Percentiles rank a stretch among this genome's conserved stretches.
These are phyloP conservation scores for Striga hermonthica DNA, from an alignment of 305 asterid genomes.

Conservation along the genomic window DNA sequence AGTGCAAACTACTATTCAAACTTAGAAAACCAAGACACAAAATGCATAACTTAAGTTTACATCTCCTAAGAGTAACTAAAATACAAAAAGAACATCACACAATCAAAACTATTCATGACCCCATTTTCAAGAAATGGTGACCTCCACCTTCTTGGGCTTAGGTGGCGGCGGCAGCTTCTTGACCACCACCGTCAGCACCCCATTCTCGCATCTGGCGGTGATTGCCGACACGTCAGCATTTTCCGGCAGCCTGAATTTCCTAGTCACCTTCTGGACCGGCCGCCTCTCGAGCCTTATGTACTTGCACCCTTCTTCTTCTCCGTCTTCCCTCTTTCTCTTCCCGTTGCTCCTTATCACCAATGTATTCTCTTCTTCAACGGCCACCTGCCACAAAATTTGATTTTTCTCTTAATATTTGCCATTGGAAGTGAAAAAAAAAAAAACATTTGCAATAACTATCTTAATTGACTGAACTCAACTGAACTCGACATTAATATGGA, in stretches of 20 bases:
- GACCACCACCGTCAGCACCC: slow-evolving; percentile 62
- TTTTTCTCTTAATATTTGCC: too few species aligned
- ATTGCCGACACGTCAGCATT: slow-evolving; percentile 48
- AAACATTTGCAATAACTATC: too few species aligned
- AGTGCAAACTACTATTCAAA: too few species aligned
- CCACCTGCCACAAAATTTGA: slow-evolving; percentile 67
- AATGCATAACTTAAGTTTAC: too few species aligned
- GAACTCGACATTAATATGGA: too few species aligned
- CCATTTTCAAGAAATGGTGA: slow-evolving; percentile 43
- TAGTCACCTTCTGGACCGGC: slow-evolving; percentile 39
- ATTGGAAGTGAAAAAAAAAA: too few species aligned
- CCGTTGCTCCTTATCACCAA: slow-evolving; percentile 69
- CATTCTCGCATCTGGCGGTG: slow-evolving; percentile 68
- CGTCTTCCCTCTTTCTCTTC: slow-evolving; percentile 80
- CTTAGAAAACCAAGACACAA: too few species aligned
- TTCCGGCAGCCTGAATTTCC: slow-evolving; percentile 70
- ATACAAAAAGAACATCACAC: too few species aligned
- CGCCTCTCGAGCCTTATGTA: slow-evolving; percentile 50
- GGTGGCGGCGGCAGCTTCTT: slow-evolving; percentile 78
- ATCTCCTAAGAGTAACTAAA: too few species aligned
- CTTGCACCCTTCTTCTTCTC: slow-evolving; percentile 61
- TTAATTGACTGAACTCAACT: too few species aligned
- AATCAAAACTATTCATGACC: not conserved
- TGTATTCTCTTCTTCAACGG: slow-evolving; percentile 63
- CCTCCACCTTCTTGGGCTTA: slow-evolving; percentile 55